Percentiles rank a stretch among this genome's conserved stretches.
These are phyloP conservation scores for Apiospora marii DNA, from an alignment of 2,329 filamentous ascomycete genomes.

Conservation along the genomic window DNA sequence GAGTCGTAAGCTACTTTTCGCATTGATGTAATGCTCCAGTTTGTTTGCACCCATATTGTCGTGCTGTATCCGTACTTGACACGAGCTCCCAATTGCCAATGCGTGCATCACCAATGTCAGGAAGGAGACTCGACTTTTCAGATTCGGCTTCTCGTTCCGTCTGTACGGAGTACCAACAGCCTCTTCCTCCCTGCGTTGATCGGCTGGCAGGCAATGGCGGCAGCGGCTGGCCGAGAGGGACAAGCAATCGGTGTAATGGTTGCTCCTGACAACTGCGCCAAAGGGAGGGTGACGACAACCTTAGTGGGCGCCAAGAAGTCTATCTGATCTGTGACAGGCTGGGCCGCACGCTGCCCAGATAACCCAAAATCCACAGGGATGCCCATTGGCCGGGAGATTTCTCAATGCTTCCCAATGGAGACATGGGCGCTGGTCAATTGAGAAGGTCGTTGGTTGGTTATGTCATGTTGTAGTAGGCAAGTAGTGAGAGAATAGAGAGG, in stretches of 20 bases:
- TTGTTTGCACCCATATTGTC: background rate
- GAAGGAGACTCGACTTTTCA: background rate
- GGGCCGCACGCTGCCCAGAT: slow-evolving; percentile 4
- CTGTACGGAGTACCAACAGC: background rate
- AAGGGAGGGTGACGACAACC: slow-evolving; percentile 11
- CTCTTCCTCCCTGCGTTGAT: background rate
- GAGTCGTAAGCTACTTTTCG: slow-evolving; percentile 12
- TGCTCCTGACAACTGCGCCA: slow-evolving; percentile 21
- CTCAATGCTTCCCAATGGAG: background rate
- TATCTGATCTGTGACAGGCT: slow-evolving; percentile 4
- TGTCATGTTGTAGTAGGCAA: background rate
- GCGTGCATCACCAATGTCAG: background rate
- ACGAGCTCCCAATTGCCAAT: background rate
- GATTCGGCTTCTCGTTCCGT: background rate
- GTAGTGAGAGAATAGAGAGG: background rate
- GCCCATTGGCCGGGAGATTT: slow-evolving; percentile 15
- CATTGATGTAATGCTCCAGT: slow-evolving; percentile 16
- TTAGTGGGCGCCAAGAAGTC: slow-evolving; percentile 3
- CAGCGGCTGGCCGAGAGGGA: background rate
- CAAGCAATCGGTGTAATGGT: background rate
- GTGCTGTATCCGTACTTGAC: background rate
- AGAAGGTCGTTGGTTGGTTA: background rate
- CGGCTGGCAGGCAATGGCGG: background rate
- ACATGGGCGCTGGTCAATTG: background rate
- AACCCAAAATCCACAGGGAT: slow-evolving; percentile 5